Conservation (phyloP, 2,329 filamentous ascomycete species). For the Macrophomina phaseolina region DNA sequence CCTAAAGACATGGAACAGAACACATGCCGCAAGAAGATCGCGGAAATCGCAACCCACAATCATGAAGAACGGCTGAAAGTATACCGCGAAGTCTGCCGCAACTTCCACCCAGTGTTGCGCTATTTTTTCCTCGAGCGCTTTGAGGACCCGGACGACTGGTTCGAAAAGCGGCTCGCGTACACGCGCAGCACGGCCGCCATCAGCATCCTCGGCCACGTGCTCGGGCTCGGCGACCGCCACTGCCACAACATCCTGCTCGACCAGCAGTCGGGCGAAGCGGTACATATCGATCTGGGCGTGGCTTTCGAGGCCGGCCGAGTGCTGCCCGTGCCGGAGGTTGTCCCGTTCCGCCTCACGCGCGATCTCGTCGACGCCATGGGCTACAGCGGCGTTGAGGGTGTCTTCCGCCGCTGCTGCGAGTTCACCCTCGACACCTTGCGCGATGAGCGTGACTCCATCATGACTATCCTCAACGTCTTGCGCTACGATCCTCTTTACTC, state of each 20-base stretch:
- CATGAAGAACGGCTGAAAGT: slow-evolving; percentile 73
- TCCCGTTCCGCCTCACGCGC: slow-evolving; percentile 91
- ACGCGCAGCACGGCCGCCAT: slow-evolving; percentile 92
- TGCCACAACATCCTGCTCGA: slow-evolving; percentile 97
- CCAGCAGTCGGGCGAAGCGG: slow-evolving; percentile 85
- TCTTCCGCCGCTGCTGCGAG: slow-evolving; percentile 97
- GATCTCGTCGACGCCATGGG: slow-evolving; percentile 98
- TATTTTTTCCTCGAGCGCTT: slow-evolving; percentile 98
- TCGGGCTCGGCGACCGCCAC: slow-evolving; percentile 92
- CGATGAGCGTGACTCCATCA: slow-evolving; percentile 96
- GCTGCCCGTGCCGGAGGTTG: slow-evolving; percentile 92
- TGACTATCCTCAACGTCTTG: slow-evolving; percentile 96
- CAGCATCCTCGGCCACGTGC: slow-evolving; percentile 90
- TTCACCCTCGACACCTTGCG: slow-evolving; percentile 93
- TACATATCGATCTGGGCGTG: slow-evolving; percentile 96
- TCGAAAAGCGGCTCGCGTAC: slow-evolving; percentile 84
- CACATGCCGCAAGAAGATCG: slow-evolving; percentile 80
- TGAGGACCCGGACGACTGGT: slow-evolving; percentile 94
- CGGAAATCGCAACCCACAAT: slow-evolving; percentile 71
- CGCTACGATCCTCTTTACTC: slow-evolving; percentile 97
- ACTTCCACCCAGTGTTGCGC: slow-evolving; percentile 90
- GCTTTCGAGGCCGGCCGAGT: slow-evolving; percentile 96
- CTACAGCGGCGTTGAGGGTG: slow-evolving; percentile 90
- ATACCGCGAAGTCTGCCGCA: slow-evolving; percentile 78
- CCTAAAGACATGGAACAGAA: slow-evolving; percentile 80